These are phyloP conservation scores for Nemania sp. DNA, from an alignment of 2,329 filamentous ascomycete genomes.

Conservation along the genomic window DNA sequence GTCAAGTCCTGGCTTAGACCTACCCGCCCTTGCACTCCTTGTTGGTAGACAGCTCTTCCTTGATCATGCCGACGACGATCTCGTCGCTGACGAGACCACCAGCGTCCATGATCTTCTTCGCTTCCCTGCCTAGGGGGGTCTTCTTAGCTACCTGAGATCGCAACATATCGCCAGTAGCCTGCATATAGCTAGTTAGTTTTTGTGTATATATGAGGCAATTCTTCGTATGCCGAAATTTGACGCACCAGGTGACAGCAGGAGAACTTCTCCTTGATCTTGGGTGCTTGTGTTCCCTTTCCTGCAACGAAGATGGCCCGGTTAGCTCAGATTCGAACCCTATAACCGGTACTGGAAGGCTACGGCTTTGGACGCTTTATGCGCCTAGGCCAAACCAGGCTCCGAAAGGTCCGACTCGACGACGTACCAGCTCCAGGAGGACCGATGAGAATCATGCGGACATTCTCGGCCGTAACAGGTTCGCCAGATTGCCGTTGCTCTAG, in stretches of 20 bases:
- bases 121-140: constrained; percentile 91
- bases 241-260: constrained; percentile 95
- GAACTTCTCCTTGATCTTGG: constrained; percentile 98
- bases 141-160: constrained; percentile 98
- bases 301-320: constrained; percentile 34
- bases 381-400: constrained; percentile 10
- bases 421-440: constrained; percentile 96
- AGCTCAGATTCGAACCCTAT: constrained; percentile 35
- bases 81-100: constrained; percentile 98
- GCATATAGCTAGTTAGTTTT: constrained; percentile 24
- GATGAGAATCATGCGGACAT: constrained; percentile 97
- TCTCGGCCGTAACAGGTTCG: constrained; percentile 66
- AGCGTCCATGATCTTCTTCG: constrained; percentile 99
- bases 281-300: constrained; percentile 99
- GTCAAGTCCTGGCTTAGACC: constrained; percentile 50
- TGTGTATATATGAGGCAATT: constrained; percentile 36
- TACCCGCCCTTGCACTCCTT: constrained; percentile 97
- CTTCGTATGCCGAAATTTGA: constrained; percentile 35
- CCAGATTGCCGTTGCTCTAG: constrained; percentile 80
- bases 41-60: constrained; percentile 94
- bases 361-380: neutral
- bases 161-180: constrained; percentile 99
- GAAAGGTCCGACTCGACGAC: constrained; percentile 52
- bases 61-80: constrained; percentile 99
- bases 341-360: neutral